Evolutionary conservation across 768 basidiomycete genomes (phyloP).

Genomic region (Mycena latifolia): DNA sequence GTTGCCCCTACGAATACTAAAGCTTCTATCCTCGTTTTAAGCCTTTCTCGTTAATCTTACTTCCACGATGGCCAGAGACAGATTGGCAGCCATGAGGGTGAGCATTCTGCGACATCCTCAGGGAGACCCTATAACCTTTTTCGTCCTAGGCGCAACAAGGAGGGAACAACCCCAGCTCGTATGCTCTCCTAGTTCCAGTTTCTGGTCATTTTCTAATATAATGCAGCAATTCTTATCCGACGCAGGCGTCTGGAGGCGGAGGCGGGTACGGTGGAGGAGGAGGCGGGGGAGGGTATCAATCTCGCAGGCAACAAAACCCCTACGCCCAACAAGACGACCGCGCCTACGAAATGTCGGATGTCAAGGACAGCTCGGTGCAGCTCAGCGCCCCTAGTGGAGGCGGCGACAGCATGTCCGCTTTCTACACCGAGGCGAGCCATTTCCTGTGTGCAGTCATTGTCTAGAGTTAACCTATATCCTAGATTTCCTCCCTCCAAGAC

Average conservation of each 20-base stretch:
- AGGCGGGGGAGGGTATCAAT: constrained; percentile 52
- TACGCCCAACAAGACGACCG: constrained; percentile 76
- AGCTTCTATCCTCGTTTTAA: constrained; percentile 34
- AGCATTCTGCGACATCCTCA: constrained; percentile 40
- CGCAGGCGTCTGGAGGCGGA: constrained; percentile 67
- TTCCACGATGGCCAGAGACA: constrained; percentile 84
- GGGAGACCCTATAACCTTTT: constrained; percentile 22
- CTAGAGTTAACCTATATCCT: constrained; percentile 11
- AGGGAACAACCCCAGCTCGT: constrained; percentile 62
- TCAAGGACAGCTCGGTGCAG: constrained; percentile 69
- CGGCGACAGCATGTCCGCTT: constrained; percentile 72
- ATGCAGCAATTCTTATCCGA: constrained; percentile 72
- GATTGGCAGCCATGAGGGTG: constrained; percentile 90
- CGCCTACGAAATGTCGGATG: constrained; percentile 80
- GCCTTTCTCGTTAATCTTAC: constrained; percentile 33
- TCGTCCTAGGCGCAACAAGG: constrained; percentile 74
- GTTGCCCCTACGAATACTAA: constrained; percentile 33
- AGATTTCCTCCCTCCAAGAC: constrained; percentile 87
- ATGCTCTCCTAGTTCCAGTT: constrained; percentile 42
- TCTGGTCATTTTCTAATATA: constrained; percentile 22
- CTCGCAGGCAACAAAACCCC: constrained; percentile 64
- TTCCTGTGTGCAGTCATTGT: neutral
- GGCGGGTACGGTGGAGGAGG: constrained; percentile 45
- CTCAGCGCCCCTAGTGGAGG: constrained; percentile 49
- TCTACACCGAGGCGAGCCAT: constrained; percentile 77